Base-by-base conservation (phyloP, 352 stramenopile species). In the Pythium volutum region DNA sequence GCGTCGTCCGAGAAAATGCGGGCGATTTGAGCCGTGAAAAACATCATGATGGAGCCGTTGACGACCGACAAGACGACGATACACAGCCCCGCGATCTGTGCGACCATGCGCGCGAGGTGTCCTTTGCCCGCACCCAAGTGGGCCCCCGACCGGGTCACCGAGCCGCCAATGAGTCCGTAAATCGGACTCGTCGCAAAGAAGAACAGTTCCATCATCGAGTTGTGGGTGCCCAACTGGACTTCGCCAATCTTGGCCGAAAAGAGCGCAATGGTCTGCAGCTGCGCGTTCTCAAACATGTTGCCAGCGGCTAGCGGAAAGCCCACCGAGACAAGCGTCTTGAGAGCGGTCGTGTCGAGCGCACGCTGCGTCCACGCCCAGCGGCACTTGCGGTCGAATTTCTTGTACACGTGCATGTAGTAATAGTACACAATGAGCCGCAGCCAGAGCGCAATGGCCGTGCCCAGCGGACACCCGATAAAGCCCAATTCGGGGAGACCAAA, bases 181-280 rank as follows among this genome's bases (percentile, higher is more conserved):
- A 93, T 83, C 9, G 78, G 81, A 75, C 66, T 99, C n/a, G 81
- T 89, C 36, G 84, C 73, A 62, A 96, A 88, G 66, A 88, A 87
- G 66, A 94, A 90, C 27, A 93, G 65, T 66, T 93, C 85, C 72
- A 94, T 87, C 84, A 93, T 94, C 16, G 83, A 76, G 61, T 87
- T 92, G 65, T 95, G 82, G 16, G 86, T 76, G 22, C 77, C 82
- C 14, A 95, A 67, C 56, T 93, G 81, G 4, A 88, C 59, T 55
- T 93, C 74, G 26, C 81, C 77, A 64, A 93, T 84, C 29, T 59
- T 75, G 31, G 76, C 80, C 8, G 87, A 77, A 25, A 93, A 89
- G 18, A 94, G 58, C 51, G 83, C 79, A 71, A 96, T 89, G 43
- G 73, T 84, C 47, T 89, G 73, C 1, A 96, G 67, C 72, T 94